These are phyloP conservation scores for Collybia sordida DNA, from an alignment of 768 basidiomycete species.

Conservation along the genomic window DNA sequence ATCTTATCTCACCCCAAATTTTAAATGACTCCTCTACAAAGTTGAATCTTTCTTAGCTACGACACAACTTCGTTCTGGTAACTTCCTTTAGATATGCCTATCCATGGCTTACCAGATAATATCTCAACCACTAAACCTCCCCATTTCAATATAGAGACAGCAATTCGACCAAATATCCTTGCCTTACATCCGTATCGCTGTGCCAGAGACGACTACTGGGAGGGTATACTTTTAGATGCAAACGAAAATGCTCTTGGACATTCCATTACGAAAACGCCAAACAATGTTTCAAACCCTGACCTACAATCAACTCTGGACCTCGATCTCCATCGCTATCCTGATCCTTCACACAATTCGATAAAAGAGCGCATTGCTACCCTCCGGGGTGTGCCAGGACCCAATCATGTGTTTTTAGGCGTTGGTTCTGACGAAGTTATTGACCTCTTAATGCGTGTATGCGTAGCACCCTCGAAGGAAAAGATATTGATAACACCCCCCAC, in stretches of 20 bases:
- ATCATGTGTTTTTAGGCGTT: conserved; percentile 90
- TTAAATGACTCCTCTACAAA: conserved; percentile 5
- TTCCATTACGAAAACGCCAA: conserved; percentile 52
- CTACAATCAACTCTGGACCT: conserved; percentile 40
- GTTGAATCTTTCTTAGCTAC: no score
- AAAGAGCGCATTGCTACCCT: conserved; percentile 75
- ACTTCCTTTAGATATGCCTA: conserved; percentile 44
- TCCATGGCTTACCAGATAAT: conserved; percentile 57
- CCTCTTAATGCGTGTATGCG: conserved; percentile 87
- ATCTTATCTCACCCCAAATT: conserved; percentile 4
- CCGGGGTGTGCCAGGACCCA: conserved; percentile 59
- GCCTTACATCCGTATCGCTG: conserved; percentile 91
- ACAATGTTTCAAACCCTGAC: conserved; percentile 27
- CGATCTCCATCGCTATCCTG: conserved; percentile 89
- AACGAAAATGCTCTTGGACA: conserved; percentile 97
- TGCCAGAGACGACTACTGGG: conserved; percentile 92
- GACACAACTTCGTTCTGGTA: not conserved
- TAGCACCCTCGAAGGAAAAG: conserved; percentile 75
- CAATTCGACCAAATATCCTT: conserved; percentile 94
- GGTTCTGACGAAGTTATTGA: conserved; percentile 98
- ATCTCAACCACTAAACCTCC: conserved; percentile 50
- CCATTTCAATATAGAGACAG: conserved; percentile 82
- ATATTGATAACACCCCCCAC: conserved; percentile 92
- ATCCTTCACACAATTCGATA: conserved; percentile 81
- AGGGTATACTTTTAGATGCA: conserved; percentile 91